Evolutionary conservation across 768 basidiomycete species (phyloP), one percentile per base, ranked within the genome.

Genomic region (Leccinum variicolor): DNA sequence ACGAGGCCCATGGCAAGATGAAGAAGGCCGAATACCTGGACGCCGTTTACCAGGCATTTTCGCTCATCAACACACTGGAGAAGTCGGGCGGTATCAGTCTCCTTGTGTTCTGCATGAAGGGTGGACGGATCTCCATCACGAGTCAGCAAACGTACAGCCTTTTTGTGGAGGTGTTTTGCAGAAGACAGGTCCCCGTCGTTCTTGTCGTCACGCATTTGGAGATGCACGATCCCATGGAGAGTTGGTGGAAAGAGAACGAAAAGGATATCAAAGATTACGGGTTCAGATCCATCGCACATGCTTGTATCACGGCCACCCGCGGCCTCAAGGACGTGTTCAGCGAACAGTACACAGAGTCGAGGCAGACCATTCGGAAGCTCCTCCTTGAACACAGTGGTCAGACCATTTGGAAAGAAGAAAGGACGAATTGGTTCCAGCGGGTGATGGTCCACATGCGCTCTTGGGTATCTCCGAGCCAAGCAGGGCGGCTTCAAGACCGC

Each of bases 201-300:
- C 34, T 71, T n/a, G 65, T 68, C 2, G 75, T 76, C 3, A 74
- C 74, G 3, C 74, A 76, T n/a, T 59, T 74, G 51, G 75, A 74
- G 57, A 67, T 53, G 52, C 60, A 60, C 29, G 67, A 74, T 5
- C 31, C 51, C 33, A 76, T 75, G 68, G 71, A 73, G 11, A 59
- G 66, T 23, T 80, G 78, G 78, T 79, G 77, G 77, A 53, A 14
- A 39, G 56, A 66, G 39, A 79, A 79, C 58, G 64, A 75, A 36
- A 52, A 57, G 21, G 52, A 49, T 2, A 75, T 80, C 60, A 66
- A 58, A 31, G 53, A 60, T 6, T 66, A 74, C 31, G 66, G 65
- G 13, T 77, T 80, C 56, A 36, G 55, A 8, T 77, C 72, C 13
- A 55, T 64, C 21, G 76, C 71, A 3, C 71, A 76, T 29, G 76